A percentile compares a stretch with the other conserved stretches of the same genome.
Evolutionary conservation across 371 early-diverging fungal genomes (phyloP).

Genomic region (Mucor plumbeus): DNA sequence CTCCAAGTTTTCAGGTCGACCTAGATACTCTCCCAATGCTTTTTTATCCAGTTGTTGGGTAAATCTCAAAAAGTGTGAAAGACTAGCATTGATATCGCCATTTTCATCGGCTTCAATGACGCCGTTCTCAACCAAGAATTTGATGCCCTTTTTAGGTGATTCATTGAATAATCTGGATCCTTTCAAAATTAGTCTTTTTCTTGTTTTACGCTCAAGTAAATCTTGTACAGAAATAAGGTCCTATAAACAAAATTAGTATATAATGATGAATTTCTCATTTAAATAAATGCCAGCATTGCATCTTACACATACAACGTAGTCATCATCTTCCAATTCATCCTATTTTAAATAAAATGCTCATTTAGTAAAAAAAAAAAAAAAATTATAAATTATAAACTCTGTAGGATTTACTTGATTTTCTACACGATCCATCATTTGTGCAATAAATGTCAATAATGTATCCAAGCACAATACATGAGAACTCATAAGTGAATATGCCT

Average conservation of each 20-base stretch:
- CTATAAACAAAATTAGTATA: constrained; percentile 23
- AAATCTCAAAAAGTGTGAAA: constrained; percentile 75
- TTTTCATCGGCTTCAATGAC: constrained; percentile 54
- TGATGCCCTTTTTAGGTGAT: constrained; percentile 84
- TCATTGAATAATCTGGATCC: constrained; percentile 87
- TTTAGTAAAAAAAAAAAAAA: neutral
- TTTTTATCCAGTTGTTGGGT: constrained; percentile 83
- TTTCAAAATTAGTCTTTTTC: constrained; percentile 76
- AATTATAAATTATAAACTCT: neutral
- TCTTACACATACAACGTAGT: constrained; percentile 34
- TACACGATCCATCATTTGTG: constrained; percentile 78
- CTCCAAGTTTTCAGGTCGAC: constrained; percentile 81
- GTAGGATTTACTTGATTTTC: constrained; percentile 31
- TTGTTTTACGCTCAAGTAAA: constrained; percentile 43
- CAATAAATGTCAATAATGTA: constrained; percentile 76
- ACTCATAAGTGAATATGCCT: constrained; percentile 66
- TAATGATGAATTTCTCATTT: neutral
- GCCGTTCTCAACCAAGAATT: constrained; percentile 63
- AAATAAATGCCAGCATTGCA: neutral
- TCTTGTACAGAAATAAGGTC: constrained; percentile 37
- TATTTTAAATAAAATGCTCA: neutral
- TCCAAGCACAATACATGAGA: constrained; percentile 79
- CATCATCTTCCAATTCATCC: constrained; percentile 10
- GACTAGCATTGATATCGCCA: constrained; percentile 57
- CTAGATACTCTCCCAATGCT: constrained; percentile 86